phyloP scores from a whole-genome alignment of 2,329 filamentous ascomycete genomes.

The Trichoderma cornu-damae region DNA sequence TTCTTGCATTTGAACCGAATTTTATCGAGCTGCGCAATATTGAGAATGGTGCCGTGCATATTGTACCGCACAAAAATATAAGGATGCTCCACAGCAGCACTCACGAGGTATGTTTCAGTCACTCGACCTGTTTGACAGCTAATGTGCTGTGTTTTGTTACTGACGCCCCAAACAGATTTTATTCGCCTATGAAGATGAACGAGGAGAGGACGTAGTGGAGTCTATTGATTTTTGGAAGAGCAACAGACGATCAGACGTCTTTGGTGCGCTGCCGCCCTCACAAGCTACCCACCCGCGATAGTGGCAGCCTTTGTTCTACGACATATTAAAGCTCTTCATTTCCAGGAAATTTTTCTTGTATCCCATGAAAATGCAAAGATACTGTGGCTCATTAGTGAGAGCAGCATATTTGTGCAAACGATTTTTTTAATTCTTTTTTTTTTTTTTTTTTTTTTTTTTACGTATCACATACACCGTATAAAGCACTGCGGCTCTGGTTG shows the following conservation, averaged over 20 bases:
- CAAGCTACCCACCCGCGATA: slow-evolving; percentile 18
- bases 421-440: neutral
- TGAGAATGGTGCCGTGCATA: slow-evolving; percentile 90
- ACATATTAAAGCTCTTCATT: slow-evolving; percentile 16
- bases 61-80: slow-evolving; percentile 93
- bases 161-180: slow-evolving; percentile 61
- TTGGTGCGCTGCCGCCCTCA: slow-evolving; percentile 20
- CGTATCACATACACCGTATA: slow-evolving; percentile 10
- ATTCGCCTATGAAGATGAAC: slow-evolving; percentile 95
- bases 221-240: slow-evolving; percentile 95
- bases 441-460: slow-evolving; percentile 19
- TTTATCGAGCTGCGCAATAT: slow-evolving; percentile 97
- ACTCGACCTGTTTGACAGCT: neutral
- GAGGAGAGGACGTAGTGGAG: slow-evolving; percentile 87
- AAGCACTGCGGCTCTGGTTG: slow-evolving; percentile 7
- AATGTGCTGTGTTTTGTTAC: neutral
- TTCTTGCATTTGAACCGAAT: slow-evolving; percentile 92
- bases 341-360: slow-evolving; percentile 28
- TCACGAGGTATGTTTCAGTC: slow-evolving; percentile 68
- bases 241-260: slow-evolving; percentile 46
- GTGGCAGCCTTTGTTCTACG: slow-evolving; percentile 7
- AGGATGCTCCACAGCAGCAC: slow-evolving; percentile 96
- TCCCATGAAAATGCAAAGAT: slow-evolving; percentile 23
- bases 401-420: slow-evolving; percentile 22
- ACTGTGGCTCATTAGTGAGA: slow-evolving; percentile 20